Base-by-base conservation (phyloP, 2,329 filamentous ascomycete genomes). In the Botrytis medusae region DNA sequence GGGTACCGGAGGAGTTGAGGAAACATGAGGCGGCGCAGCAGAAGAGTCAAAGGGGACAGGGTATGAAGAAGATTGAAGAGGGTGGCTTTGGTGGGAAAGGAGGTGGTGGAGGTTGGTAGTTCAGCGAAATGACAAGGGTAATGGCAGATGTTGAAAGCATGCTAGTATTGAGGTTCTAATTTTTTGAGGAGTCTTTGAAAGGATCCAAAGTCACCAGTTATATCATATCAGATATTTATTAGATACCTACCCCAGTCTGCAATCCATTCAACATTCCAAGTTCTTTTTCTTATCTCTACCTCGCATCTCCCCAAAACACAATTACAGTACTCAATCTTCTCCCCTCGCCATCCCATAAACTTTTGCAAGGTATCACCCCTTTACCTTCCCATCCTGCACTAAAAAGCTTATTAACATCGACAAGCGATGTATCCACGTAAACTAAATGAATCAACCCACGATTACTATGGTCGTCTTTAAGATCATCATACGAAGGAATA, bases 11-110 rank as follows among this genome's bases (percentile, higher is more conserved):
- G 77, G 96, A 98, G 83, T 83, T 98, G 77, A 87, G 92, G 80
- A 91, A 95, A 78, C 95, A 98, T 81, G 94, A 97, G 83, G 92
- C 93, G 1, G 93, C 95, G n/a, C 94, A 97, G 84, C 92, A 94
- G 80, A 95, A 92, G 82, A 90, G 91, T 1, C 84, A 83, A 70
- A 84, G 83, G 80, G 83, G 82, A 44, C 78, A 79, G 54, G 79
- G 80, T 64, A 83, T 83, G 76, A 86, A 86, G 80, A 86, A 85
- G 76, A 83, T 84, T 48, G 85, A 87, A 75, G 80, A 82, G 73
- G 76, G 76, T 60, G 77, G 76, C 2, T 82, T 82, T 78, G 81
- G 77, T 37, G 82, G 82, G n/a, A 82, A 83, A 73, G 81, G 81
- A 0, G 82, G 81, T 22, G 54, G 40, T 34, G 63, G 48, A 9